phyloP scores from a whole-genome alignment of 1,284 basidiomycete genomes.

The Malassezia cuniculi region DNA sequence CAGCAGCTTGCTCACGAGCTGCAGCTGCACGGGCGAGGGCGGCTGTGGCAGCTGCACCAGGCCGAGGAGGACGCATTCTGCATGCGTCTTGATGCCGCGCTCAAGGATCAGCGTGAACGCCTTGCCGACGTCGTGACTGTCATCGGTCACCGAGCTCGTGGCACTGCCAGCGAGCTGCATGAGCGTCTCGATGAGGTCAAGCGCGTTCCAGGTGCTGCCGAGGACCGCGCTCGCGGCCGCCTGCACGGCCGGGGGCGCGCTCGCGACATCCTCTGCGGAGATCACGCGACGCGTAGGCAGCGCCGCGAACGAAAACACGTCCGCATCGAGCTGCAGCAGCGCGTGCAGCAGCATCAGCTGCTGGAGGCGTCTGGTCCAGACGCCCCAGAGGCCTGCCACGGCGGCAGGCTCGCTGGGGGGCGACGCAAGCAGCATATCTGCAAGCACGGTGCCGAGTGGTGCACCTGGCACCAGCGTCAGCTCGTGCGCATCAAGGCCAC shows the following conservation, averaged over 20 bases:
- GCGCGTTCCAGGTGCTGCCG: slow-evolving; percentile 80
- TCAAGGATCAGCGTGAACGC: slow-evolving; percentile 40
- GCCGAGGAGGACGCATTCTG: slow-evolving; percentile 87
- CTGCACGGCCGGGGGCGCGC: slow-evolving; percentile 60
- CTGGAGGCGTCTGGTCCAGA: slow-evolving; percentile 70
- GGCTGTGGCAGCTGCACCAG: slow-evolving; percentile 71
- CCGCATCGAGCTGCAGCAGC: slow-evolving; percentile 63
- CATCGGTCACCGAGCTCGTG: slow-evolving; percentile 46
- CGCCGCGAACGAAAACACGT: slow-evolving; percentile 62
- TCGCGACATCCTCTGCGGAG: slow-evolving; percentile 19
- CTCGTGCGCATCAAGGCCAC: slow-evolving; percentile 47
- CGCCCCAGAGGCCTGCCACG: slow-evolving; percentile 48
- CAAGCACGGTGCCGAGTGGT: slow-evolving; percentile 22
- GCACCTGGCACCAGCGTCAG: slow-evolving; percentile 46
- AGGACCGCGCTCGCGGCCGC: slow-evolving; percentile 58
- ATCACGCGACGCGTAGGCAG: slow-evolving; percentile 31
- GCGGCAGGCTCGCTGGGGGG: slow-evolving; percentile 21
- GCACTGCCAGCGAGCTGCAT: slow-evolving; percentile 82
- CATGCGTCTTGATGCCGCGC: slow-evolving; percentile 55
- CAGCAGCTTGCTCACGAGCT: slow-evolving; percentile 73
- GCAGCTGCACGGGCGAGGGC: slow-evolving; percentile 73
- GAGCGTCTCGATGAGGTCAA: slow-evolving; percentile 76
- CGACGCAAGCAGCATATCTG: slow-evolving; percentile 42
- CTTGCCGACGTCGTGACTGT: slow-evolving; percentile 13
- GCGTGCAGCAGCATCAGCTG: slow-evolving; percentile 78